A percentile compares a stretch with the other conserved stretches of the same genome.
These are phyloP conservation scores for Cystofilobasidium macerans DNA, from an alignment of 768 basidiomycete genomes.

Conservation along the genomic window DNA sequence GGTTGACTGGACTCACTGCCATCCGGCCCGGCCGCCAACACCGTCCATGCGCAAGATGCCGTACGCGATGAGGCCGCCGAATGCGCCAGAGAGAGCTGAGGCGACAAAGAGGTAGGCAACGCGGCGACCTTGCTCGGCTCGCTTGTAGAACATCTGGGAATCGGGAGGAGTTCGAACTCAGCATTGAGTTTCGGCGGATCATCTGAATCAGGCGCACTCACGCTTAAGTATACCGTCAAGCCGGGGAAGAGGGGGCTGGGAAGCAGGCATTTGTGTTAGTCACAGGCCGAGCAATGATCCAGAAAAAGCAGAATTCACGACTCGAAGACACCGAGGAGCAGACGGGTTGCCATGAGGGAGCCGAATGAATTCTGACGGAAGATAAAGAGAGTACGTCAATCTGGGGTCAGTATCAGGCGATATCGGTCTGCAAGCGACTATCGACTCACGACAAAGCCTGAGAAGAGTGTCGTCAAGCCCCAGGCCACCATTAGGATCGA, in stretches of 20 bases:
- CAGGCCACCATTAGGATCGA: conserved; percentile 2
- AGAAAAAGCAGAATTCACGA: no score
- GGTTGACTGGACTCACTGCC: not conserved
- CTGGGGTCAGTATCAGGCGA: no score
- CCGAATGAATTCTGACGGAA: conserved; percentile 7
- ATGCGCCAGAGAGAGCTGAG: conserved; percentile 24
- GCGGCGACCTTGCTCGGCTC: conserved; percentile 23
- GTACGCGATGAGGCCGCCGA: conserved; percentile 51
- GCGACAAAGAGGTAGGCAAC: conserved; percentile 28
- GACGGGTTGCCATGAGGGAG: conserved; percentile 19
- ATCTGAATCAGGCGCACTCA: conserved; percentile 20
- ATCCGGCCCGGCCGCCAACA: conserved; percentile 15
- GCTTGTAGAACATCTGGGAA: conserved; percentile 18
- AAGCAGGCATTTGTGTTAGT: no score
- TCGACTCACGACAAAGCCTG: conserved; percentile 4
- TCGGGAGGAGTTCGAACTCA: not conserved
- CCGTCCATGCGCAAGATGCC: conserved; percentile 55
- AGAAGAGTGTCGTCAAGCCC: conserved; percentile 12
- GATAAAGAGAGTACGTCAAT: no score
- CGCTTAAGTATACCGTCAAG: conserved; percentile 1
- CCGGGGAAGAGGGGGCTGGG: conserved; percentile 27
- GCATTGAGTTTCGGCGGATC: conserved; percentile 17
- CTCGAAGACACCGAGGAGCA: conserved; percentile 30
- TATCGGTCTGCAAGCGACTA: no score
- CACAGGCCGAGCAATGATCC: no score